phyloP scores from a whole-genome alignment of 805 yeast genomes.

The Clavispora carvajalis region DNA sequence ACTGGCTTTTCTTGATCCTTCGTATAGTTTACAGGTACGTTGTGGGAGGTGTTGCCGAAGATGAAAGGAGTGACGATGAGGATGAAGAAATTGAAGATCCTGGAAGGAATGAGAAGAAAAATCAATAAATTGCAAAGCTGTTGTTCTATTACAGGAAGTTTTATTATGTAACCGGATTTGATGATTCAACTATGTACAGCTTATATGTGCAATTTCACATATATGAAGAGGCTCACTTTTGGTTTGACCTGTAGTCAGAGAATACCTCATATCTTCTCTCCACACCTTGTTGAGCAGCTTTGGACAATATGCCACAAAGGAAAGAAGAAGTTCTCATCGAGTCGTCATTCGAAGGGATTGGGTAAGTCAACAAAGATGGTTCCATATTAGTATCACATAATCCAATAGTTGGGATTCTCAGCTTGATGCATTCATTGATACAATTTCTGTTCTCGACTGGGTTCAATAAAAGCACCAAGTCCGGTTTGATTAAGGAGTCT shows the following conservation, averaged over 20 bases:
- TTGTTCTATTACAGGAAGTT: neutral
- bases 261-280: slow-evolving; percentile 42
- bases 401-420: slow-evolving; percentile 89
- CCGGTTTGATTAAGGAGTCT: slow-evolving; percentile 72
- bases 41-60: slow-evolving; percentile 56
- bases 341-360: slow-evolving; percentile 96
- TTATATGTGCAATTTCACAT: neutral
- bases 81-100: slow-evolving; percentile 36
- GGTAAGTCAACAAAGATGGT: slow-evolving; percentile 83
- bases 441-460: slow-evolving; percentile 83
- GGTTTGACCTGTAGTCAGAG: slow-evolving; percentile 10
- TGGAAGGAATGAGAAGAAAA: slow-evolving; percentile 19
- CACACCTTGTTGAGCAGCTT: slow-evolving; percentile 79
- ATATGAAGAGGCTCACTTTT: neutral
- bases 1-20: slow-evolving; percentile 81
- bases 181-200: neutral
- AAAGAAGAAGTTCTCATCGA: slow-evolving; percentile 75
- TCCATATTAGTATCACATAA: slow-evolving; percentile 92
- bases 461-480: slow-evolving; percentile 77
- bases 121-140: slow-evolving; percentile 3
- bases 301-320: slow-evolving; percentile 75
- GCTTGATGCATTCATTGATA: slow-evolving; percentile 71
- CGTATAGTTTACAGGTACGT: slow-evolving; percentile 70
- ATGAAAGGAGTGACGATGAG: slow-evolving; percentile 87
- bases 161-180: neutral